Evolutionary conservation across 495 filamentous ascomycete genomes (phyloP).

Genomic region (Cercophora samala): DNA sequence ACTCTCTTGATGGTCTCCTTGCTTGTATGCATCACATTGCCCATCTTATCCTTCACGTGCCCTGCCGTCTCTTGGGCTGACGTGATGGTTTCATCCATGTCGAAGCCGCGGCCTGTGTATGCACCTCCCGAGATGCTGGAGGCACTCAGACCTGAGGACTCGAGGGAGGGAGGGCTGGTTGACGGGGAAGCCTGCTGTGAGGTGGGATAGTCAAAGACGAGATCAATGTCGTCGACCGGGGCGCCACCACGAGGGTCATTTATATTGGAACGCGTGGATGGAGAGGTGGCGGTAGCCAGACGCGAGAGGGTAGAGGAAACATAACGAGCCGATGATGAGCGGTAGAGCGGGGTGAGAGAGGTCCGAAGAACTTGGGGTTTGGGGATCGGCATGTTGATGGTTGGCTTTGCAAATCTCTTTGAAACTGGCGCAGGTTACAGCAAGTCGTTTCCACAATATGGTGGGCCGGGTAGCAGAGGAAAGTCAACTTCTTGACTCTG

Average conservation of each 20-base stretch:
- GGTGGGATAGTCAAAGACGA: conserved; percentile 31
- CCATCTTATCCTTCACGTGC: background rate
- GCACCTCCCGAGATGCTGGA: background rate
- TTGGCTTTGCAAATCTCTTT: background rate
- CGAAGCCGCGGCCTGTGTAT: conserved; percentile 8
- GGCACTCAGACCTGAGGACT: background rate
- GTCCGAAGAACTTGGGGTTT: background rate
- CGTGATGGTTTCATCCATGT: conserved; percentile 13
- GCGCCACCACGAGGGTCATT: conserved; percentile 1
- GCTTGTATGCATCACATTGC: background rate
- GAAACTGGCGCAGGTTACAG: background rate
- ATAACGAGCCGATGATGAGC: background rate
- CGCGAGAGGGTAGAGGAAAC: background rate
- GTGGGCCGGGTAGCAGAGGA: background rate
- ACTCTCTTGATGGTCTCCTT: conserved; percentile 9
- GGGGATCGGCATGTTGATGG: background rate
- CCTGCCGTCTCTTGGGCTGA: background rate
- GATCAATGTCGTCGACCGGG: conserved; percentile 26
- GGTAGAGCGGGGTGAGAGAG: background rate
- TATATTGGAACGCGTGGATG: background rate
- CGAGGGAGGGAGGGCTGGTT: background rate
- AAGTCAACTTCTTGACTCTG: background rate
- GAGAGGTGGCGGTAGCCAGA: background rate
- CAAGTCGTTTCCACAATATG: background rate
- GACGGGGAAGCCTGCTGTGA: conserved; percentile 18